These are phyloP conservation scores for Cadophora malorum DNA, from an alignment of 2,329 filamentous ascomycete genomes.

Conservation along the genomic window DNA sequence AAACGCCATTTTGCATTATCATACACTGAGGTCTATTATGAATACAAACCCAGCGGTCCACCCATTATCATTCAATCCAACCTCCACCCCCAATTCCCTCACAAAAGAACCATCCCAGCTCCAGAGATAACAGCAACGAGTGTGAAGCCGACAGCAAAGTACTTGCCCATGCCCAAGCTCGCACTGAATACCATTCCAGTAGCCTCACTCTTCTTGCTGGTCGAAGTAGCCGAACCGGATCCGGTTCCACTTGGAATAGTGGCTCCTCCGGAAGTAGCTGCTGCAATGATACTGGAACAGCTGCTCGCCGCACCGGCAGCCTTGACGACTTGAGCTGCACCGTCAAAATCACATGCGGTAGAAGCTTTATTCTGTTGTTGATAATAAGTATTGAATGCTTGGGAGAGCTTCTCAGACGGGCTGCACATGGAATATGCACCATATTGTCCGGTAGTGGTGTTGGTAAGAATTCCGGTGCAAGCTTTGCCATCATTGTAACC, in stretches of 20 bases:
- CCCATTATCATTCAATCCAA: conserved; percentile 18
- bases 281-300: conserved; percentile 36
- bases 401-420: conserved; percentile 71
- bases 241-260: conserved; percentile 23
- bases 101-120: conserved; percentile 36
- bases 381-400: conserved; percentile 71
- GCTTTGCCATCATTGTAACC: conserved; percentile 55
- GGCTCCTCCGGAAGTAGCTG: conserved; percentile 29
- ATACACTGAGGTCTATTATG: conserved; percentile 18
- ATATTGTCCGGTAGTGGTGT: conserved; percentile 70
- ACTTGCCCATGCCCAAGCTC: conserved; percentile 32
- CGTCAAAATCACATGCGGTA: conserved; percentile 73
- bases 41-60: conserved; percentile 18
- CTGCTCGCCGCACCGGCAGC: conserved; percentile 31
- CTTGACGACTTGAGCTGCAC: conserved; percentile 64
- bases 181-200: conserved; percentile 31
- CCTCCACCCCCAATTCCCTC: conserved; percentile 5
- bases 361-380: conserved; percentile 44
- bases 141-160: conserved; percentile 32
- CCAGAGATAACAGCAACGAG: conserved; percentile 35
- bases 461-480: conserved; percentile 44
- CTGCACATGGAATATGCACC: conserved; percentile 81
- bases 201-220: conserved; percentile 39
- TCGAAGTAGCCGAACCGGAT: conserved; percentile 26
- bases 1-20: conserved; percentile 19